A percentile compares a stretch with the other conserved stretches of the same genome.
These are phyloP conservation scores for Trichothecium sympodiale DNA, from an alignment of 2,329 filamentous ascomycete species.

Conservation along the genomic window DNA sequence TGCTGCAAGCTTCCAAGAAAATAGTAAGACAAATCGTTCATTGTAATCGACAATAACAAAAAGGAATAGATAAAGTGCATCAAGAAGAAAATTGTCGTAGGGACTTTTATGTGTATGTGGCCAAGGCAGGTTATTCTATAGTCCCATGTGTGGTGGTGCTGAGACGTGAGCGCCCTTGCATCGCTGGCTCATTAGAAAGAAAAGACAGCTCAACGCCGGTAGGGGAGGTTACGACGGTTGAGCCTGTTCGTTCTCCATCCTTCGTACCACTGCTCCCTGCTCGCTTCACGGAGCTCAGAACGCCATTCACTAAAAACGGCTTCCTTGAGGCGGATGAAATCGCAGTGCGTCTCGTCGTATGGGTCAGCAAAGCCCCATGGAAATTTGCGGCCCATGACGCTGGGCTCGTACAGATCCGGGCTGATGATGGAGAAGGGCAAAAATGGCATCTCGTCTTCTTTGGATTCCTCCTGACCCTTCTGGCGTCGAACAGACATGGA, in stretches of 20 bases:
- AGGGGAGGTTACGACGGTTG: slow-evolving; percentile 38
- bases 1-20: slow-evolving; percentile 20
- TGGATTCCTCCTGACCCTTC: slow-evolving; percentile 33
- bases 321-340: slow-evolving; percentile 84
- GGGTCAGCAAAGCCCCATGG: slow-evolving; percentile 97
- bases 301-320: slow-evolving; percentile 92
- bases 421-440: slow-evolving; percentile 89
- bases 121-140: neutral
- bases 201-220: slow-evolving; percentile 15
- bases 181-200: neutral
- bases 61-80: slow-evolving; percentile 9
- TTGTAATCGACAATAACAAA: slow-evolving; percentile 8
- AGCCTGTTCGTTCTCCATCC: slow-evolving; percentile 74
- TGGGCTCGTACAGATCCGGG: slow-evolving; percentile 79
- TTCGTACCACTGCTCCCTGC: slow-evolving; percentile 89
- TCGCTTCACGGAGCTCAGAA: slow-evolving; percentile 77
- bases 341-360: slow-evolving; percentile 83
- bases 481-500: slow-evolving; percentile 32
- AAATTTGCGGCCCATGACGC: slow-evolving; percentile 73
- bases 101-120: neutral
- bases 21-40: slow-evolving; percentile 12
- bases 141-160: neutral
- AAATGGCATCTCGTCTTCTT: slow-evolving; percentile 50
- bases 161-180: neutral
- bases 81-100: slow-evolving; percentile 5